Conservation (phyloP, 2,329 filamentous ascomycete species). For the Diaporthe vexans region DNA sequence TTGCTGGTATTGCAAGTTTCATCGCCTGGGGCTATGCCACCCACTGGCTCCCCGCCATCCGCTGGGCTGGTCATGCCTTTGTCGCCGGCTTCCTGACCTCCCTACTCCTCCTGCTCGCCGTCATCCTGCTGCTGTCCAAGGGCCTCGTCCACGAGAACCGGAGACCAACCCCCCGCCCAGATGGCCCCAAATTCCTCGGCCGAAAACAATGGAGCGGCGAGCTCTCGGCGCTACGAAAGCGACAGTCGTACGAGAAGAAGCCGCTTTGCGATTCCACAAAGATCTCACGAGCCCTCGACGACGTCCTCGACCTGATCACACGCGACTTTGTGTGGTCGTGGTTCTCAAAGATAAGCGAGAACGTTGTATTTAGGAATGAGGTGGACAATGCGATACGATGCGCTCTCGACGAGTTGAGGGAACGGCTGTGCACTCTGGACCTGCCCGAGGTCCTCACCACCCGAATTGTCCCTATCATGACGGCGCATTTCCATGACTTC, state of each 20-base stretch:
- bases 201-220: constrained; percentile 78
- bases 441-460: constrained; percentile 86
- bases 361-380: constrained; percentile 85
- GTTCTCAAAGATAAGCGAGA: constrained; percentile 89
- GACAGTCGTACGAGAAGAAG: constrained; percentile 75
- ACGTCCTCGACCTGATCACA: constrained; percentile 80
- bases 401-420: constrained; percentile 78
- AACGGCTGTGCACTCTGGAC: constrained; percentile 82
- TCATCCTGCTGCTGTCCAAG: constrained; percentile 74
- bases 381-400: constrained; percentile 84
- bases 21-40: constrained; percentile 90
- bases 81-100: constrained; percentile 75
- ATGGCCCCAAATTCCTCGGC: constrained; percentile 71
- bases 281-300: constrained; percentile 85
- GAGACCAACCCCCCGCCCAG: constrained; percentile 57
- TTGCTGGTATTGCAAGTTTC: constrained; percentile 79
- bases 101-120: constrained; percentile 66
- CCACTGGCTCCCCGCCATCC: constrained; percentile 85
- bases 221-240: constrained; percentile 73
- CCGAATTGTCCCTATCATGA: constrained; percentile 88
- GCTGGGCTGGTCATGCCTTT: constrained; percentile 90
- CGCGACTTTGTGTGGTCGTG: constrained; percentile 90
- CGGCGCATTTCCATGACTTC: constrained; percentile 89
- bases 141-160: constrained; percentile 58
- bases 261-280: constrained; percentile 82